phyloP scores from a whole-genome alignment of 345 rosid species.

The Populus tremula region DNA sequence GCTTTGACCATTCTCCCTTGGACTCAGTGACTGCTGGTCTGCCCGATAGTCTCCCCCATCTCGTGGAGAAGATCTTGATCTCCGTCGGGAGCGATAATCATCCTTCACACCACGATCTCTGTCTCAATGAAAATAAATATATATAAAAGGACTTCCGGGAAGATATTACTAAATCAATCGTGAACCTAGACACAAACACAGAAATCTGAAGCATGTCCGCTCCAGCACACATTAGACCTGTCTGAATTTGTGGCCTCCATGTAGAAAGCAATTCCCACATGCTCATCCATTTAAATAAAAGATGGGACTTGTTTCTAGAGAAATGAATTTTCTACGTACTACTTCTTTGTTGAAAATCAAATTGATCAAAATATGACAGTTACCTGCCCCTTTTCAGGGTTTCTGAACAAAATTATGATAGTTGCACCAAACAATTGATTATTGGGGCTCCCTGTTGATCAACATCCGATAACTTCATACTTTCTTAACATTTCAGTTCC shows the following conservation, averaged over 20 bases:
- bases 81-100: conserved; percentile 33
- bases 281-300: conserved; percentile 5
- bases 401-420: conserved; percentile 50
- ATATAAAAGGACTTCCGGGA: conserved; percentile 6
- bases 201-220: conserved; percentile 3
- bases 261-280: conserved; percentile 2
- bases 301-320: neutral
- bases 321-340: conserved; percentile 18
- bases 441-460: conserved; percentile 54
- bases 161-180: neutral
- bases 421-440: conserved; percentile 43
- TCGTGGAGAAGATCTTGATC: conserved; percentile 31
- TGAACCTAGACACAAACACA: conserved; percentile 2
- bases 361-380: conserved; percentile 37
- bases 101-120: conserved; percentile 47
- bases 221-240: conserved; percentile 10
- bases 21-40: conserved; percentile 43
- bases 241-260: neutral
- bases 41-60: conserved; percentile 42
- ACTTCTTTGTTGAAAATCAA: conserved; percentile 31
- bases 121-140: conserved; percentile 20
- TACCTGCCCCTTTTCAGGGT: conserved; percentile 56
- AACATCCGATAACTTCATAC: conserved; percentile 56
- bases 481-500: conserved; percentile 26
- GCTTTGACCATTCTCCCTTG: conserved; percentile 37